Evolutionary conservation across 352 stramenopile genomes (phyloP), one percentile per base, ranked within the genome.

Genomic region (Vaucheria bursata): DNA sequence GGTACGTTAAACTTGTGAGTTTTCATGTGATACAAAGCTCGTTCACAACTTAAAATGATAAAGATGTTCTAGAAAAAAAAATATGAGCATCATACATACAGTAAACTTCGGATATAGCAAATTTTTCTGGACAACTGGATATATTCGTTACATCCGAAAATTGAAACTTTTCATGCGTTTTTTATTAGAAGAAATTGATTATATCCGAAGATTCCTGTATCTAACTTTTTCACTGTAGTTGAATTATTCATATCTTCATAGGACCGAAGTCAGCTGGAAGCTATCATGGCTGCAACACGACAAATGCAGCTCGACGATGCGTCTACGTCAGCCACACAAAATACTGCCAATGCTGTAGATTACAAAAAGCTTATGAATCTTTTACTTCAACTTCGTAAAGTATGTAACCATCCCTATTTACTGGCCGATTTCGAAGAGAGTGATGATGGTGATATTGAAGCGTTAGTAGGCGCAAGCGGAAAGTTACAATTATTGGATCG

Each of bases 401-500:
- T 80, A 79, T 97, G 91, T 75, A 96, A 96, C 83, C 92, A 97
- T 82, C 91, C 91, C 12, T 96, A 95, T 79, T 80, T 97, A 65
- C 45, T 83, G 29, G 34, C 71, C 39, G 74, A 82, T 65, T 68
- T 77, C 12, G 64, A 78, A 70, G 5, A 12, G 31, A 73, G 35
- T 12, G 67, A 73, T n/a, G 67, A 8, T 29, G 6, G 8, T 25
- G 25, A 4, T 33, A 5, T 80, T 49, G 78, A 77, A 29, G 66
- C 71, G 4, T 53, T 77, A 50, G 71, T 82, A 39, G 72, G 40
- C 29, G 89, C 91, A 29, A 98, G 92, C 0, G 97, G 97, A 0
- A 99, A 99, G 82, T 85, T 99, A 0, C 90, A 99, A 45, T 85
- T 99, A 8, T 87, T 99, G 18, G 96, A 99, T 87, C 98, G 99